phyloP scores from a whole-genome alignment of 257 asterid genomes.

The Primulina tabacum region DNA sequence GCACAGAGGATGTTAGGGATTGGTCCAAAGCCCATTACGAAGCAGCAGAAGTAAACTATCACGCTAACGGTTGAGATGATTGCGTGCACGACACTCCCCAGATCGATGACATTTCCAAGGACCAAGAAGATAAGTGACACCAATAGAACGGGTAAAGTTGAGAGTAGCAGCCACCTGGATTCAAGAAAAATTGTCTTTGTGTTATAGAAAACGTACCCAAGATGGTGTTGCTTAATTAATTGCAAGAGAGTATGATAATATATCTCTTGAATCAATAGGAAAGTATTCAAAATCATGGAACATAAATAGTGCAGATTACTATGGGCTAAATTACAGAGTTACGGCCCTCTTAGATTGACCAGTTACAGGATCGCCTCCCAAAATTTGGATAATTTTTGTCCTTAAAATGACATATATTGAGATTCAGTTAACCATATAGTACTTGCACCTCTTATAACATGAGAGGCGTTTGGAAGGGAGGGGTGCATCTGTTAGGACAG shows the following conservation, averaged over 20 bases:
- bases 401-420: no score
- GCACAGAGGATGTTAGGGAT: conserved; percentile 95
- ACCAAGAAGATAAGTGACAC: conserved; percentile 60
- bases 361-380: no score
- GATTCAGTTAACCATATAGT: no score
- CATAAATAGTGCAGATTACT: neutral
- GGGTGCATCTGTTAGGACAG: no score
- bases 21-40: conserved; percentile 93
- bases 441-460: no score
- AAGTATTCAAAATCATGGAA: neutral
- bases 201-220: neutral
- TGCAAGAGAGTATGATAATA: neutral
- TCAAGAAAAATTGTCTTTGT: neutral
- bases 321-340: neutral
- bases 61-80: conserved; percentile 74
- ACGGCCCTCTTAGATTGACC: neutral
- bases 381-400: no score
- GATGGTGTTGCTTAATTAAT: neutral
- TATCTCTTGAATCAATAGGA: no score
- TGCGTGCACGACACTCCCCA: conserved; percentile 60
- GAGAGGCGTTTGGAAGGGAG: no score
- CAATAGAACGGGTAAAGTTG: conserved; percentile 72
- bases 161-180: conserved; percentile 73
- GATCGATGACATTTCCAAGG: conserved; percentile 54
- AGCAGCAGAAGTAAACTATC: conserved; percentile 80